Evolutionary conservation across 352 stramenopile species (phyloP).

Genomic region (Pythium aphanidermatum): DNA sequence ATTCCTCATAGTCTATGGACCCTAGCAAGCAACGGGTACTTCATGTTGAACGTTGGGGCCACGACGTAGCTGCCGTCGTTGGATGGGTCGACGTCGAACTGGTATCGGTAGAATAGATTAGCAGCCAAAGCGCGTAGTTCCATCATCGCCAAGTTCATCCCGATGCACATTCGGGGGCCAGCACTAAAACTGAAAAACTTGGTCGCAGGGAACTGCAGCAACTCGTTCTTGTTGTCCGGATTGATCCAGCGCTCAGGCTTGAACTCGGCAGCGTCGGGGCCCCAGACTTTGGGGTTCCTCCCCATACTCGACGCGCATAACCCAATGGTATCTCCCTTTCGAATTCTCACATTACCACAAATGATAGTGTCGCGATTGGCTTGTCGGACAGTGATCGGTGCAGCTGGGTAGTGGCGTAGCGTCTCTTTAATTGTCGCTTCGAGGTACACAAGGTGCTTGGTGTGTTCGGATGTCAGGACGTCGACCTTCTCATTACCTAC

Average conservation of each 20-base stretch:
- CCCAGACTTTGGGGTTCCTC: constrained; percentile 30
- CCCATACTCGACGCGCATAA: constrained; percentile 30
- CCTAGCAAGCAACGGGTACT: too few species aligned
- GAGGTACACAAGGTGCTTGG: constrained; percentile 47
- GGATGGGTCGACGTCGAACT: not conserved
- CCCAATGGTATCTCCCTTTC: constrained; percentile 16
- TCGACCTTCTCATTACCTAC: constrained; percentile 15
- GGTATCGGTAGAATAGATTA: constrained; percentile 1
- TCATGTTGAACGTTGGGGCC: too few species aligned
- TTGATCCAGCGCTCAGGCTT: constrained; percentile 59
- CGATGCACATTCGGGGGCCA: constrained; percentile 32
- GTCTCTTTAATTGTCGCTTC: constrained; percentile 56
- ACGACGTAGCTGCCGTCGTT: constrained; percentile 1
- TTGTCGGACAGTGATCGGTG: constrained; percentile 59
- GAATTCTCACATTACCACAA: constrained; percentile 20
- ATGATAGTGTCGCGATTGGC: constrained; percentile 46
- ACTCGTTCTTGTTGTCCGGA: not conserved
- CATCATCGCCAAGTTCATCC: constrained; percentile 33
- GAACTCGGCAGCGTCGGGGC: constrained; percentile 45
- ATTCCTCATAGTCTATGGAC: too few species aligned
- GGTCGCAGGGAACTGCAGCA: constrained; percentile 3
- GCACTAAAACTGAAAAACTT: constrained; percentile 32
- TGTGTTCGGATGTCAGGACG: constrained; percentile 29
- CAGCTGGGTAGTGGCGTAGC: constrained; percentile 50
- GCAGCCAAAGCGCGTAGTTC: constrained; percentile 13